A percentile compares a stretch with the other conserved stretches of the same genome.
These are phyloP conservation scores for Ceratocystis destructans DNA, from an alignment of 2,329 filamentous ascomycete species.

Conservation along the genomic window DNA sequence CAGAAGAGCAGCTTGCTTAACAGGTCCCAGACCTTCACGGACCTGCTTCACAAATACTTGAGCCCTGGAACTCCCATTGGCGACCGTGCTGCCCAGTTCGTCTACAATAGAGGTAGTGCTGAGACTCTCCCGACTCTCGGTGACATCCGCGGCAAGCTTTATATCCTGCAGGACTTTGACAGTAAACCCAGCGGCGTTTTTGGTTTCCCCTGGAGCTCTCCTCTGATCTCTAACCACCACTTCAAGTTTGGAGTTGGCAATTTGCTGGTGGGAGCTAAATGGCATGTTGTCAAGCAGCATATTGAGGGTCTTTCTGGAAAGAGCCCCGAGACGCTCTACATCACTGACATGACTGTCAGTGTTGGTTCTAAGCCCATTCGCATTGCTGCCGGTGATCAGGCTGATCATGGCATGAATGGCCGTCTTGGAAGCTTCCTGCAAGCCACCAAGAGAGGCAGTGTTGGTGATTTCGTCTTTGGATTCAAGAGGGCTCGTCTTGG, in stretches of 20 bases:
- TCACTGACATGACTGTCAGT: neutral
- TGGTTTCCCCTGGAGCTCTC: no score
- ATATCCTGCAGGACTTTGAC: no score
- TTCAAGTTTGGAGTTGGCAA: no score
- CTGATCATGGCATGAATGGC: neutral
- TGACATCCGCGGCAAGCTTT: no score
- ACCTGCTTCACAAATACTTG: neutral
- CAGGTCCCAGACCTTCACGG: neutral
- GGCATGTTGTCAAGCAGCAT: no score
- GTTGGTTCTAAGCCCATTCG: neutral
- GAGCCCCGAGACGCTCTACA: neutral
- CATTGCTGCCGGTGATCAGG: neutral
- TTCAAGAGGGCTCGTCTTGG: neutral
- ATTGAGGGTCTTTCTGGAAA: no score
- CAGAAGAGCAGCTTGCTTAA: neutral
- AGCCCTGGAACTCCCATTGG: neutral
- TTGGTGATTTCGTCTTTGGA: neutral
- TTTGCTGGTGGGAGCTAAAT: no score
- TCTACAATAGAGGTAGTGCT: neutral
- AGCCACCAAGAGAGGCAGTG: neutral
- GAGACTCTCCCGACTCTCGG: no score
- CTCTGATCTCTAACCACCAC: no score
- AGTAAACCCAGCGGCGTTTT: no score
- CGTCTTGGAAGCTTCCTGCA: neutral
- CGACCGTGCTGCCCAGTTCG: neutral